Conservation (phyloP, 345 rosid species). For the Eucalyptus erythrocorys region DNA sequence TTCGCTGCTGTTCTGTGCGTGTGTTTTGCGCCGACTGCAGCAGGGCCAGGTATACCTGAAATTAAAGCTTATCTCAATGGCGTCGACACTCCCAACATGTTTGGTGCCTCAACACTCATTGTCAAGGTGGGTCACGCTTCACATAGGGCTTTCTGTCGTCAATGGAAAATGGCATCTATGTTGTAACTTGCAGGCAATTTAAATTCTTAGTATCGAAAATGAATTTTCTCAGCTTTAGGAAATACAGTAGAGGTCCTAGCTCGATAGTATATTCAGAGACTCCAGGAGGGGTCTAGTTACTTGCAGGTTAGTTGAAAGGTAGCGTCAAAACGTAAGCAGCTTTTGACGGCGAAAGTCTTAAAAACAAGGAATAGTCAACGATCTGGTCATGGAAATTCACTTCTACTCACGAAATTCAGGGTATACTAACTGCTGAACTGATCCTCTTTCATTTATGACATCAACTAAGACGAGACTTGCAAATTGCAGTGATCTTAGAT, state of each 20-base stretch:
- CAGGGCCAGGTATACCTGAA: conserved; percentile 96
- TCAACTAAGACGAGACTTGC: background rate
- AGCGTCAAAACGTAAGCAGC: background rate
- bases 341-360: background rate
- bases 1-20: conserved; percentile 68
- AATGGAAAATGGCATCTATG: background rate
- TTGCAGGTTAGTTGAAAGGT: background rate
- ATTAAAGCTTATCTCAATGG: conserved; percentile 98
- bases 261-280: background rate
- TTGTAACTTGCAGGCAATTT: background rate
- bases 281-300: background rate
- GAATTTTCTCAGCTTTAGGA: background rate
- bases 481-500: background rate
- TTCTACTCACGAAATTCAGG: background rate
- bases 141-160: background rate
- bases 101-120: conserved; percentile 58
- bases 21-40: conserved; percentile 87
- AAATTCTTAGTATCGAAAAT: background rate
- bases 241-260: background rate
- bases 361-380: background rate
- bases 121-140: conserved; percentile 50
- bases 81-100: conserved; percentile 87
- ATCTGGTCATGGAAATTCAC: background rate
- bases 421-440: background rate
- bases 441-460: background rate